These are phyloP conservation scores for Diaporthe sp. DNA, from an alignment of 2,329 filamentous ascomycete genomes.

Conservation along the genomic window DNA sequence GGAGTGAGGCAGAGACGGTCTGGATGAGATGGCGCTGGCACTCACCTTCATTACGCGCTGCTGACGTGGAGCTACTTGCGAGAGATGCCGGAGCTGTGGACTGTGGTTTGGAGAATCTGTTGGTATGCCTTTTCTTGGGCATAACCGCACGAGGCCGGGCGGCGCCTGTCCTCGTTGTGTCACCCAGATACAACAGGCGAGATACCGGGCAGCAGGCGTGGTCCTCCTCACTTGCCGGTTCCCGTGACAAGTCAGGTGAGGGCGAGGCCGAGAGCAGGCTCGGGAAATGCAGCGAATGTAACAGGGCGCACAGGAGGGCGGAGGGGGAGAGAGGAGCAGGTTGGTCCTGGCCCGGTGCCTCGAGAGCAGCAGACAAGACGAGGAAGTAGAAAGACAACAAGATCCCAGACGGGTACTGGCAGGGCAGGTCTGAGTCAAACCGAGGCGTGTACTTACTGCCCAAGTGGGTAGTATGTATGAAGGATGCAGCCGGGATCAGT, in stretches of 20 bases:
- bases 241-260: conserved; percentile 35
- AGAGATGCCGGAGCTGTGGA: conserved; percentile 67
- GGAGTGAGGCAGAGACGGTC: conserved; percentile 1
- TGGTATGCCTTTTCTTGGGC: conserved; percentile 74
- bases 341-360: background rate
- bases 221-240: conserved; percentile 14
- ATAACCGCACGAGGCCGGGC: conserved; percentile 54
- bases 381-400: conserved; percentile 8
- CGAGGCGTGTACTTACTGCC: conserved; percentile 7
- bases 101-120: conserved; percentile 70
- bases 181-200: background rate
- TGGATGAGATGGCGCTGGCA: background rate
- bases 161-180: background rate
- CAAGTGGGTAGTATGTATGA: conserved; percentile 6
- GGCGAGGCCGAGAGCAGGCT: conserved; percentile 21
- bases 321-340: background rate
- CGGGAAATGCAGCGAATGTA: conserved; percentile 19
- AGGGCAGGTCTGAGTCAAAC: conserved; percentile 42
- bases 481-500: conserved; percentile 22
- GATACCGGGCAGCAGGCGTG: conserved; percentile 20
- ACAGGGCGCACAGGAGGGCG: background rate
- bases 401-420: conserved; percentile 39
- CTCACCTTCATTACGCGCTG: conserved; percentile 37
- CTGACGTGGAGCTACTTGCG: conserved; percentile 50
- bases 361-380: conserved; percentile 29